Evolutionary conservation across 345 rosid genomes (phyloP).

Genomic region (Draba incana): DNA sequence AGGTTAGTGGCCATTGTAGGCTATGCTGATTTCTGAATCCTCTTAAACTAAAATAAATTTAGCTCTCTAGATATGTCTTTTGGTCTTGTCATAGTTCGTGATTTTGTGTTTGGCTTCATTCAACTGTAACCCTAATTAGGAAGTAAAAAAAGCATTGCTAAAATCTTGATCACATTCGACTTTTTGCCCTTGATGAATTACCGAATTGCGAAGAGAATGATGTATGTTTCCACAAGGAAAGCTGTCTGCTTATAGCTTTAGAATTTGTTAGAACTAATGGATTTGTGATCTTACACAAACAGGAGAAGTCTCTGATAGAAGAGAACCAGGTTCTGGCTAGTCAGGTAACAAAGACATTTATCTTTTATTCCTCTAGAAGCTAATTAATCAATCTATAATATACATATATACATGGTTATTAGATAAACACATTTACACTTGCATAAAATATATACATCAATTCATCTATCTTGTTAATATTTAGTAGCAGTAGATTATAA

Average conservation of each 20-base stretch:
- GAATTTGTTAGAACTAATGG: slow-evolving; percentile 7
- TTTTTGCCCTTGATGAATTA: background rate
- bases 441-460: background rate
- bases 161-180: slow-evolving; percentile 4
- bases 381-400: background rate
- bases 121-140: background rate
- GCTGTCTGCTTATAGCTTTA: background rate
- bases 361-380: background rate
- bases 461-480: no score
- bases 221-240: background rate
- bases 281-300: slow-evolving; percentile 12
- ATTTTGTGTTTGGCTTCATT: background rate
- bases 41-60: background rate
- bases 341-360: slow-evolving; percentile 12
- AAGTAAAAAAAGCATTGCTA: background rate
- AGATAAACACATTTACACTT: background rate
- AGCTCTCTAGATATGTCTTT: background rate
- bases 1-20: slow-evolving; percentile 22
- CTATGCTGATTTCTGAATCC: background rate
- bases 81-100: background rate
- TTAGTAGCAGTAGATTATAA: no score
- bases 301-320: slow-evolving; percentile 38
- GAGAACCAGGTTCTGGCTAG: slow-evolving; percentile 24
- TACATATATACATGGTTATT: background rate
- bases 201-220: background rate